A percentile compares a stretch with the other conserved stretches of the same genome.
These are phyloP conservation scores for Capsella bursapastoris DNA, from an alignment of 345 rosid species.

Conservation along the genomic window DNA sequence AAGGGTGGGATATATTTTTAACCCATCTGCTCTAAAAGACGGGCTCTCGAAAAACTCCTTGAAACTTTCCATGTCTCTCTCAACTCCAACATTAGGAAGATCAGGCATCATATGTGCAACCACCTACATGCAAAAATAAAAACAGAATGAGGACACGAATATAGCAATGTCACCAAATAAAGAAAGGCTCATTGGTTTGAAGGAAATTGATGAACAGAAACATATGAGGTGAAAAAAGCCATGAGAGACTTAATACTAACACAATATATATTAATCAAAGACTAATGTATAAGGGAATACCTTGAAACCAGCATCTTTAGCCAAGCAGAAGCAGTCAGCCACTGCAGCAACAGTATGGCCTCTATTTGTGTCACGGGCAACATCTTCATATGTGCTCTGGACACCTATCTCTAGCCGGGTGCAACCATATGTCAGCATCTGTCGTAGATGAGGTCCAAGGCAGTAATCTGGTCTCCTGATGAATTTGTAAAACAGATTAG, in stretches of 20 bases:
- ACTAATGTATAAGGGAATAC: constrained; percentile 40
- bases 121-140: constrained; percentile 56
- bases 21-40: constrained; percentile 94
- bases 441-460: constrained; percentile 96
- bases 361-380: constrained; percentile 96
- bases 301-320: constrained; percentile 99
- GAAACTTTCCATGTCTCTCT: constrained; percentile 97
- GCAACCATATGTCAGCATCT: constrained; percentile 96
- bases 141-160: background rate
- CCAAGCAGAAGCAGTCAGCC: constrained; percentile 97
- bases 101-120: constrained; percentile 99
- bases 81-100: constrained; percentile 98
- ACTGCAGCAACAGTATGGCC: constrained; percentile 99
- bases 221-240: constrained; percentile 19
- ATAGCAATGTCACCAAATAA: background rate
- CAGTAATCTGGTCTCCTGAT: constrained; percentile 97
- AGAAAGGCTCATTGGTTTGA: background rate
- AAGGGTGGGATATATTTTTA: constrained; percentile 97
- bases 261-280: constrained; percentile 4
- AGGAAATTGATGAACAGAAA: constrained; percentile 19
- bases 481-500: constrained; percentile 36
- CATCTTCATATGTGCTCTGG: constrained; percentile 99
- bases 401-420: constrained; percentile 98
- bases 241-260: constrained; percentile 17
- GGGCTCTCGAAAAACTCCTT: constrained; percentile 97